Conservation (phyloP, 2,329 filamentous ascomycete species). For the Fusarium tanahbumbuense region DNA sequence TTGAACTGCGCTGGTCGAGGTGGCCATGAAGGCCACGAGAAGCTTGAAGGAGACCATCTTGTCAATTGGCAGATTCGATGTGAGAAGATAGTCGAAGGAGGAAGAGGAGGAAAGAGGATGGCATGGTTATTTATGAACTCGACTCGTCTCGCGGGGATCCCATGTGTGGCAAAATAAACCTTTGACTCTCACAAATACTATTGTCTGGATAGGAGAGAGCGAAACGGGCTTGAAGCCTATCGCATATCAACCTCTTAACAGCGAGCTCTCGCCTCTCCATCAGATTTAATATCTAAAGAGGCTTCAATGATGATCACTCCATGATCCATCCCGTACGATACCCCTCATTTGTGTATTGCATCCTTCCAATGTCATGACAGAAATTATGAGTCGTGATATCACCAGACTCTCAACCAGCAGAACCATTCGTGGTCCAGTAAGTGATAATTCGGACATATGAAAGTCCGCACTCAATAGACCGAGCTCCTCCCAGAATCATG, state of each 20-base stretch:
- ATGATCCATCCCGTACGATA: not conserved
- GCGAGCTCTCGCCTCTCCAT: not conserved
- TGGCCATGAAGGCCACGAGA: not conserved
- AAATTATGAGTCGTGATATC: too few relatives aligned
- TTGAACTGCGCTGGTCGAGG: not conserved
- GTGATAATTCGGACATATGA: not conserved
- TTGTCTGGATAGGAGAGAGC: not conserved
- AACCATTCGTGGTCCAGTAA: too few relatives aligned
- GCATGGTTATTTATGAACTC: not conserved
- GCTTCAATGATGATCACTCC: not conserved
- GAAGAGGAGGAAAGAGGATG: not conserved
- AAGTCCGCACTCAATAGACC: not conserved
- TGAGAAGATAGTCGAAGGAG: not conserved
- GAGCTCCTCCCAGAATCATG: not conserved
- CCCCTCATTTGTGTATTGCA: not conserved
- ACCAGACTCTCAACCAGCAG: not conserved
- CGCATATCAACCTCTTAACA: not conserved
- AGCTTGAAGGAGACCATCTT: not conserved
- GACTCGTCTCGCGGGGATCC: rapidly evolving
- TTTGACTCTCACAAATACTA: not conserved
- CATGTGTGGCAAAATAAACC: not conserved
- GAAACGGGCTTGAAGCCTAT: not conserved
- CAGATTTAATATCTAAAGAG: not conserved
- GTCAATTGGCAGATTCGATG: not conserved
- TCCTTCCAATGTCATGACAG: not conserved